Evolutionary conservation across 768 basidiomycete genomes (phyloP).

Genomic region (Termitomyces sp.): DNA sequence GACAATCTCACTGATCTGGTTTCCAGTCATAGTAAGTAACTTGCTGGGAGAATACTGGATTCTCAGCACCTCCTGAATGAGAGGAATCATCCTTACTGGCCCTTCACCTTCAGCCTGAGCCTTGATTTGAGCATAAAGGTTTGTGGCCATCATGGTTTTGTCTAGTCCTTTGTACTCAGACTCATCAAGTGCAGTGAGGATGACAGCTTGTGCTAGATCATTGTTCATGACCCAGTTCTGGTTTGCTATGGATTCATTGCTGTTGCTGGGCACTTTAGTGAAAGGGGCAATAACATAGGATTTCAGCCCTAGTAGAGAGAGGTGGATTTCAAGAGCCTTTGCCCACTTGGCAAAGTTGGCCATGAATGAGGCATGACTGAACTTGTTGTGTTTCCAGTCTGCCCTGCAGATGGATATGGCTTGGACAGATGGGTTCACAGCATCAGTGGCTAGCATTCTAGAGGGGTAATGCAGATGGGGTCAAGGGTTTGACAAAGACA

Average conservation of each 20-base stretch:
- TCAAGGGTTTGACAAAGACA: too few species aligned
- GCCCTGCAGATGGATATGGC: background rate
- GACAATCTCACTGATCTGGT: background rate
- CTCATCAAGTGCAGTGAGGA: background rate
- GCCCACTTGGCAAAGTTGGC: background rate
- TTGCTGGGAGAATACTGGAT: background rate
- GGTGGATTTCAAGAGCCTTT: background rate
- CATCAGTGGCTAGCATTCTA: too few species aligned
- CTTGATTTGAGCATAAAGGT: background rate
- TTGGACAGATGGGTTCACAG: background rate
- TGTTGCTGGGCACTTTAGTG: accelerated
- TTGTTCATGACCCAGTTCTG: background rate
- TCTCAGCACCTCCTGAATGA: background rate
- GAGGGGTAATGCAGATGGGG: too few species aligned
- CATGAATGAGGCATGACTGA: background rate
- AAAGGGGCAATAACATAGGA: background rate
- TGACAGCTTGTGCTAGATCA: background rate
- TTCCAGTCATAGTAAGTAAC: background rate
- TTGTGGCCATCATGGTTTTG: background rate
- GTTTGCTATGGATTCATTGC: background rate
- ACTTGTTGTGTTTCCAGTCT: background rate
- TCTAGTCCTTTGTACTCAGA: background rate
- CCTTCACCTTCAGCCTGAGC: background rate
- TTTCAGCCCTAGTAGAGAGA: background rate
- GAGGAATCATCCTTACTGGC: background rate